Conservation (phyloP, 2,329 filamentous ascomycete species). For the Trichoderma harzianum region DNA sequence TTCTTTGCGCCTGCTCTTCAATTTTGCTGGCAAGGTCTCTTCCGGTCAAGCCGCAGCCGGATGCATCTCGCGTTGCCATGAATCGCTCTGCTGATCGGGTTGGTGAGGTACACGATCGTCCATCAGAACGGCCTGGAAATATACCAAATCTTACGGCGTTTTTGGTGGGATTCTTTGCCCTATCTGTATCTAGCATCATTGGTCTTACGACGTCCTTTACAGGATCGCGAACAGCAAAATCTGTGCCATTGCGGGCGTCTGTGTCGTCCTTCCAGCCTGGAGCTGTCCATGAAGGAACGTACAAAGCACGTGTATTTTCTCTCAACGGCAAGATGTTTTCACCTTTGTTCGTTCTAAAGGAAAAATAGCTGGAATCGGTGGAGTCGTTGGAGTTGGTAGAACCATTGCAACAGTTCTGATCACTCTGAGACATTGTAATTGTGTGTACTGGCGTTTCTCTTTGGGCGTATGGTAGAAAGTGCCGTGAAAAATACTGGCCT, state of each 20-base stretch:
- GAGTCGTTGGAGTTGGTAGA: background rate
- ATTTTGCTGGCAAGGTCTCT: slow-evolving; percentile 25
- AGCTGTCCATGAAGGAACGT: slow-evolving; percentile 29
- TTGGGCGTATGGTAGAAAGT: no score
- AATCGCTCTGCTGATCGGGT: slow-evolving; percentile 23
- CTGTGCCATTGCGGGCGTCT: slow-evolving; percentile 1
- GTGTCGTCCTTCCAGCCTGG: slow-evolving; percentile 28
- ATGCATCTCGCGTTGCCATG: background rate
- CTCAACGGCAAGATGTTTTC: background rate
- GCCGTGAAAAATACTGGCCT: no score
- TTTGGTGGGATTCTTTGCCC: slow-evolving; percentile 25
- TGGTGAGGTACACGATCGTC: slow-evolving; percentile 32
- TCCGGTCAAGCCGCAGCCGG: slow-evolving; percentile 14
- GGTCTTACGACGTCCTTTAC: slow-evolving; percentile 25
- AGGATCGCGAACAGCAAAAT: slow-evolving; percentile 20
- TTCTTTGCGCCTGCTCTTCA: slow-evolving; percentile 17
- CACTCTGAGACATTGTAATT: background rate
- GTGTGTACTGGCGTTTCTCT: no score
- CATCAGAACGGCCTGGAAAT: slow-evolving; percentile 28
- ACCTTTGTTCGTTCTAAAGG: background rate
- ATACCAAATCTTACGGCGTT: slow-evolving; percentile 31
- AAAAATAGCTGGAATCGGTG: background rate
- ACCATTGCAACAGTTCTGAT: background rate
- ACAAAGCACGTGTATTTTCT: background rate
- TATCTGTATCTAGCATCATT: slow-evolving; percentile 25